phyloP scores from a whole-genome alignment of 176 grass and related monocot genomes.

The Zizania latifolia region DNA sequence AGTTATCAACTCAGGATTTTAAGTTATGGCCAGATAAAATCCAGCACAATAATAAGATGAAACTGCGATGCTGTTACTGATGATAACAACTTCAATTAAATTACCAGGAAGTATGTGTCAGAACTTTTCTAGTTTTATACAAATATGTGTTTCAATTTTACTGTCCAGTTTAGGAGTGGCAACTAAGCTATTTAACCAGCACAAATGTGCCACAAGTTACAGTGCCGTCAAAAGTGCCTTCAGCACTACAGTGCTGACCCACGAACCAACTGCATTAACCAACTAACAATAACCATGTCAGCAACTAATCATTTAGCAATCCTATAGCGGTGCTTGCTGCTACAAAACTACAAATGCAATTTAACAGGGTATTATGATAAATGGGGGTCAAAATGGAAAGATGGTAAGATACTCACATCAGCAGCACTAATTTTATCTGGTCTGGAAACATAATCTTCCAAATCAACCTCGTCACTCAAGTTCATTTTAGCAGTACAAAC shows the following conservation, averaged over 20 bases:
- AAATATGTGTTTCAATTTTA: neutral
- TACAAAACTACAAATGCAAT: neutral
- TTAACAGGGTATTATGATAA: neutral
- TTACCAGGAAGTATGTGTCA: neutral
- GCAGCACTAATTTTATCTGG: slow-evolving; percentile 98
- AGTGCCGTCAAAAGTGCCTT: neutral
- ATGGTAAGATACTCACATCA: slow-evolving; percentile 52
- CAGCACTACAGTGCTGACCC: neutral
- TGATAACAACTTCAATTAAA: neutral
- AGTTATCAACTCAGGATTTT: neutral
- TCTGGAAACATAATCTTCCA: slow-evolving; percentile 95
- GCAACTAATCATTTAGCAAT: neutral
- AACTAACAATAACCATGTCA: neutral
- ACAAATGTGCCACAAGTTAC: neutral
- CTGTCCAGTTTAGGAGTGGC: neutral
- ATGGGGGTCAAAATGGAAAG: neutral
- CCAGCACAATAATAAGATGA: too few species aligned
- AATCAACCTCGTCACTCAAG: slow-evolving; percentile 88
- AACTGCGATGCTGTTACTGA: neutral
- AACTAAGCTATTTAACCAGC: neutral
- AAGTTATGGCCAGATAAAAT: neutral
- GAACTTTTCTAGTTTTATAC: neutral
- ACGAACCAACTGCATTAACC: neutral
- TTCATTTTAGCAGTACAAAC: slow-evolving; percentile 99
- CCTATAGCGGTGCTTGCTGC: neutral